These are phyloP conservation scores for Globisporangium splendens DNA, from an alignment of 352 stramenopile species.

Conservation along the genomic window DNA sequence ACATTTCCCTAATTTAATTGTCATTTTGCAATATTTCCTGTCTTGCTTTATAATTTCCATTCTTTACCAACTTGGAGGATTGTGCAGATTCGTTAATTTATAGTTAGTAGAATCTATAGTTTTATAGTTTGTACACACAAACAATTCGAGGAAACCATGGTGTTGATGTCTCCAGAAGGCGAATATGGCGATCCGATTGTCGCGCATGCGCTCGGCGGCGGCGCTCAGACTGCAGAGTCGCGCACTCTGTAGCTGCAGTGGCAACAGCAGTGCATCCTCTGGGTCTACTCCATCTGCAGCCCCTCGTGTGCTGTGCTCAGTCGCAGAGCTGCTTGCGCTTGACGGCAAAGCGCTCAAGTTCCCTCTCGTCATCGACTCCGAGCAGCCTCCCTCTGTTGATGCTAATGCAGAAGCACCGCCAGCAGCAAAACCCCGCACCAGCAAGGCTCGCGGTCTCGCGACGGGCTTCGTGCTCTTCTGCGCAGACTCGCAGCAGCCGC, in stretches of 20 bases:
- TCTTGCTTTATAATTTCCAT: no score
- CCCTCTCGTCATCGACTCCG: conserved; percentile 19
- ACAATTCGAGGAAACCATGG: no score
- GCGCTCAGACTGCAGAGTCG: background rate
- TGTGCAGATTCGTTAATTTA: no score
- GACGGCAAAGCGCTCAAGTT: conserved; percentile 61
- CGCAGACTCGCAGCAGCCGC: conserved; percentile 33
- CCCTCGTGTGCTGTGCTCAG: conserved; percentile 51
- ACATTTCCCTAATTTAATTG: no score
- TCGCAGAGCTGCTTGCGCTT: conserved; percentile 39
- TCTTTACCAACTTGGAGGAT: no score
- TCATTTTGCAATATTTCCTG: no score
- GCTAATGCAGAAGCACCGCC: background rate
- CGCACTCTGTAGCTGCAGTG: conserved; percentile 9
- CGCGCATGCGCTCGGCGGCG: no score
- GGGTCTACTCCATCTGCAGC: background rate
- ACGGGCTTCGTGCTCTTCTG: conserved; percentile 72
- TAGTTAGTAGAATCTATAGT: no score
- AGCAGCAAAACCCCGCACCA: conserved; percentile 2
- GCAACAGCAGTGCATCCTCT: conserved; percentile 19
- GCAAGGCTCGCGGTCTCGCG: conserved; percentile 22
- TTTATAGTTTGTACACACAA: no score
- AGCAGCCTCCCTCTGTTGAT: background rate
- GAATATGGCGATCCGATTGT: no score
- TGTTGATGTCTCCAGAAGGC: no score